phyloP scores from a whole-genome alignment of 208 protist species.

The Trypanosoma theileri region DNA sequence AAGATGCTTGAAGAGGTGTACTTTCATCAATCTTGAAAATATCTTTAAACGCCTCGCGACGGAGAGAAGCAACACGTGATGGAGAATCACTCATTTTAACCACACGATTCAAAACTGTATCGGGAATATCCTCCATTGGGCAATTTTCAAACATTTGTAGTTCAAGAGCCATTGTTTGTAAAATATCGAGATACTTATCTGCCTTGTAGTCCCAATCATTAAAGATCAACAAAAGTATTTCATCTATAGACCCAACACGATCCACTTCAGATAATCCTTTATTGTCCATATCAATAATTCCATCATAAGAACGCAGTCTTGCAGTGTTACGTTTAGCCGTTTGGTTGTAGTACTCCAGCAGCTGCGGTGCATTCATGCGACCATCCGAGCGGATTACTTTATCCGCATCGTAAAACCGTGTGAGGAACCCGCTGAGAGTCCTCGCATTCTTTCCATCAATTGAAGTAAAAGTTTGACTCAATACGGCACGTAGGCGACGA shows the following conservation, averaged over 20 bases:
- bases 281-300: slow-evolving; percentile 46
- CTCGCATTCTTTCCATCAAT: background rate
- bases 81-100: background rate
- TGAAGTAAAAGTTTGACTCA: background rate
- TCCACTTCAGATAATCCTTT: slow-evolving; percentile 8
- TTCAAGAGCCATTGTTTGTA: slow-evolving; percentile 22
- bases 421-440: slow-evolving; percentile 21
- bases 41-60: slow-evolving; percentile 11
- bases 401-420: slow-evolving; percentile 17
- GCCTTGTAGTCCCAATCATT: slow-evolving; percentile 50
- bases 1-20: background rate
- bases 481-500: background rate
- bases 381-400: background rate
- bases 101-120: background rate
- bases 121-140: background rate
- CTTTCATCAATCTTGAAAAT: background rate
- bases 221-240: slow-evolving; percentile 58
- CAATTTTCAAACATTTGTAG: background rate
- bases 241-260: slow-evolving; percentile 16
- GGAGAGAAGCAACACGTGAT: background rate
- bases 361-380: background rate
- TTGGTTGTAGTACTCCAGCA: slow-evolving; percentile 26
- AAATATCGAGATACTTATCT: slow-evolving; percentile 27
- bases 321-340: background rate
- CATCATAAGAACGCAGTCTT: slow-evolving; percentile 3